These are phyloP conservation scores for Colletotrichum chrysophilum DNA, from an alignment of 2,329 filamentous ascomycete species.

Conservation along the genomic window DNA sequence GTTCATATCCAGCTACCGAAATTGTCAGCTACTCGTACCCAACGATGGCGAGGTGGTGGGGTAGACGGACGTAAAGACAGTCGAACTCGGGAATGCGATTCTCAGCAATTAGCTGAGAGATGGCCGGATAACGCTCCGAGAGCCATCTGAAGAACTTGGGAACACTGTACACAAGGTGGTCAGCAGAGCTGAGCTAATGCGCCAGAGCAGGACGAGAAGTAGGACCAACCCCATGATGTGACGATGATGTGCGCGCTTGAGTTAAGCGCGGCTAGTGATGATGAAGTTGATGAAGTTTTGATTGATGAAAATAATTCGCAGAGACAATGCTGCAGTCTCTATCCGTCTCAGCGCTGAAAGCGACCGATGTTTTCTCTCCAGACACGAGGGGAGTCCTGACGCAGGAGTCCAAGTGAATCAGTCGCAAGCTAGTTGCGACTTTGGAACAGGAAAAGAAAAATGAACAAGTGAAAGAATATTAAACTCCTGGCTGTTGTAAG, in stretches of 20 bases:
- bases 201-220: not conserved
- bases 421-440: slow-evolving; percentile 18
- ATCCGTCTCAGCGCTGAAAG: not conserved
- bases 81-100: slow-evolving; percentile 99
- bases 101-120: slow-evolving; percentile 97
- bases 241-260: slow-evolving; percentile 10
- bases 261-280: not conserved
- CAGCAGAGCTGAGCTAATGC: not conserved
- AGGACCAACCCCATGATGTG: slow-evolving; percentile 34
- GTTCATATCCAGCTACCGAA: slow-evolving; percentile 85
- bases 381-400: slow-evolving; percentile 15
- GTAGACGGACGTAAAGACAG: slow-evolving; percentile 77
- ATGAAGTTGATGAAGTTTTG: not conserved
- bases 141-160: slow-evolving; percentile 99
- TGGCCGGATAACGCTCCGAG: slow-evolving; percentile 97
- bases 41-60: slow-evolving; percentile 26
- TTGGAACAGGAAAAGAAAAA: slow-evolving; percentile 8
- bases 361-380: not conserved
- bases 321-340: not conserved
- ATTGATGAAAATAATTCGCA: not conserved
- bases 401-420: slow-evolving; percentile 10
- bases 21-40: slow-evolving; percentile 38
- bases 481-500: slow-evolving; percentile 1
- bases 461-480: slow-evolving; percentile 21
- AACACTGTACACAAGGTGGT: slow-evolving; percentile 48